These are phyloP conservation scores for Chaetomiaceae sp. DNA, from an alignment of 2,329 filamentous ascomycete species.

Conservation along the genomic window DNA sequence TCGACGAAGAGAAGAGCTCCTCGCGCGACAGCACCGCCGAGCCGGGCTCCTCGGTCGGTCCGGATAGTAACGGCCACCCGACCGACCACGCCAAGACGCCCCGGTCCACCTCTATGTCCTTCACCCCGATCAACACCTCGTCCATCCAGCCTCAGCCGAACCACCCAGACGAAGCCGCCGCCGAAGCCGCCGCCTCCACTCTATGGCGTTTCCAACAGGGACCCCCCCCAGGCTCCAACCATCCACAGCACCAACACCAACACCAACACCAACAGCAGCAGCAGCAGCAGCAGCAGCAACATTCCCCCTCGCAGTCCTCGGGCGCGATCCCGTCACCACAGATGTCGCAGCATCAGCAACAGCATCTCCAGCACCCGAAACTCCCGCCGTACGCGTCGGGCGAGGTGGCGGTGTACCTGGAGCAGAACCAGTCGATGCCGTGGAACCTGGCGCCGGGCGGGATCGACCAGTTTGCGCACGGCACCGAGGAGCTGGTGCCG, in stretches of 20 bases:
- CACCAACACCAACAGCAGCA: background rate
- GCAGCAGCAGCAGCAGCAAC: constrained; percentile 9
- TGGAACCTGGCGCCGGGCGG: constrained; percentile 28
- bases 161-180: constrained; percentile 9
- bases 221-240: background rate
- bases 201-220: constrained; percentile 16
- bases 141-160: background rate
- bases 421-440: constrained; percentile 26
- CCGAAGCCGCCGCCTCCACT: constrained; percentile 9
- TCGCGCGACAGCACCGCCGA: constrained; percentile 31
- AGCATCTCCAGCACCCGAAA: constrained; percentile 8
- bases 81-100: constrained; percentile 27
- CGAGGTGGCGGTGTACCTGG: constrained; percentile 23
- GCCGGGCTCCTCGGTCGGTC: constrained; percentile 28
- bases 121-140: constrained; percentile 39
- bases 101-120: constrained; percentile 34
- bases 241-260: constrained; percentile 1
- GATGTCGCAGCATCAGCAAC: constrained; percentile 15
- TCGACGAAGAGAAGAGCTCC: constrained; percentile 31
- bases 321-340: constrained; percentile 20
- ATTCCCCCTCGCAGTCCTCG: constrained; percentile 24
- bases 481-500: constrained; percentile 20
- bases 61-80: constrained; percentile 25
- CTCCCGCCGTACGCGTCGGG: constrained; percentile 16
- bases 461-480: constrained; percentile 30